Conservation (phyloP, 306 rosid genomes). For the Potentilla sterilis region DNA sequence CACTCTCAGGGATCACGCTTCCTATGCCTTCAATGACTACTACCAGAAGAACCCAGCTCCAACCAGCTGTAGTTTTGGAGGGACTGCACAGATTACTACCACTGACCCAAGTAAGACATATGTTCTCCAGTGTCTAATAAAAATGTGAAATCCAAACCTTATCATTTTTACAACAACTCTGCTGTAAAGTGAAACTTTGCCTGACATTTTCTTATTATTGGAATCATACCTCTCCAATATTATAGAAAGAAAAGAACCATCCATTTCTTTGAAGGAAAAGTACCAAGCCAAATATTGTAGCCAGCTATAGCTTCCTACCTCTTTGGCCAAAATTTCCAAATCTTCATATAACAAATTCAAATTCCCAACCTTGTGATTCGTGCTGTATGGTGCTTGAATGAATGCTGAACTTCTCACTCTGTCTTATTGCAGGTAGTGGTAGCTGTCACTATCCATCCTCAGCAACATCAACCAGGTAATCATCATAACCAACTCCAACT, state of each 20-base stretch:
- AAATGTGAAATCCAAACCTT: background rate
- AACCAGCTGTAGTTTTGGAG: conserved; percentile 82
- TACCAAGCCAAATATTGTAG: background rate
- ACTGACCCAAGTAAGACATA: conserved; percentile 83
- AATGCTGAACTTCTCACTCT: conserved; percentile 21
- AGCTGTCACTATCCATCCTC: conserved; percentile 62
- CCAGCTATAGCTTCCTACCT: background rate
- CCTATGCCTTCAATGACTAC: conserved; percentile 83
- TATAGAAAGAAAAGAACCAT: background rate
- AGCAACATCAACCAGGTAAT: conserved; percentile 53
- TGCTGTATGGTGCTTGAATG: background rate
- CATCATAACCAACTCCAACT: conserved; percentile 22
- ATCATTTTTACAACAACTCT: conserved; percentile 2
- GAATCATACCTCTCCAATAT: background rate
- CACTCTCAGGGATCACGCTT: conserved; percentile 72
- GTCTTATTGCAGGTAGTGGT: conserved; percentile 53
- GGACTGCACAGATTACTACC: conserved; percentile 60
- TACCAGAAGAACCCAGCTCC: conserved; percentile 81
- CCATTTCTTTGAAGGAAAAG: background rate
- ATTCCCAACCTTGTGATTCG: background rate
- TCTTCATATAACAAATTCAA: background rate
- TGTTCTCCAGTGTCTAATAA: background rate
- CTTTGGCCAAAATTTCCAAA: conserved; percentile 8
- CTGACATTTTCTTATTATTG: background rate
- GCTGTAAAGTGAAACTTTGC: background rate